These are phyloP conservation scores for Penicillium sp. DNA, from an alignment of 2,329 filamentous ascomycete genomes.

Conservation along the genomic window DNA sequence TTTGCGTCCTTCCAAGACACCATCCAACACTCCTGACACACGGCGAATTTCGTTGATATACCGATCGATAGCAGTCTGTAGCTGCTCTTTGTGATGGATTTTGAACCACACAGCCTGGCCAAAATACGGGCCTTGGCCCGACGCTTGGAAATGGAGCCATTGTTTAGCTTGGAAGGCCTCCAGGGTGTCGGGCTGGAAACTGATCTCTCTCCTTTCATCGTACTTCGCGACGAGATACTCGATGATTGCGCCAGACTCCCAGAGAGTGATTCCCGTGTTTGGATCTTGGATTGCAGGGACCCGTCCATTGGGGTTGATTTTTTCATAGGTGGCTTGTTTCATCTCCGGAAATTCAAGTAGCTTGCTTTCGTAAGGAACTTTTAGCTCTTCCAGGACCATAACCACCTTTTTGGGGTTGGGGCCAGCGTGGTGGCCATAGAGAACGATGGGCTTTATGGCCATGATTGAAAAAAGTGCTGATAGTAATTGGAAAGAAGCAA, in stretches of 20 bases:
- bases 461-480: too few relatives aligned
- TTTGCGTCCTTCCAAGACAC: conserved; percentile 26
- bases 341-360: conserved; percentile 14
- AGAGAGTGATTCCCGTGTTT: conserved; percentile 42
- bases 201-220: conserved; percentile 42
- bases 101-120: conserved; percentile 51
- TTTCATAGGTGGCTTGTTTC: conserved; percentile 30
- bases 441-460: too few relatives aligned
- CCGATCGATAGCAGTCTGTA: conserved; percentile 47
- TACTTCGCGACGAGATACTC: conserved; percentile 49
- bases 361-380: conserved; percentile 29
- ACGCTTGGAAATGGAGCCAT: conserved; percentile 49
- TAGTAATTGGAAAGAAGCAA: too few relatives aligned
- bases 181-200: conserved; percentile 33
- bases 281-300: conserved; percentile 38
- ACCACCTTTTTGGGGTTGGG: conserved; percentile 37
- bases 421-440: conserved; percentile 5
- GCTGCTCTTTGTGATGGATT: conserved; percentile 43
- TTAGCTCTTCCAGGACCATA: conserved; percentile 35
- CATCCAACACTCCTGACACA: conserved; percentile 47
- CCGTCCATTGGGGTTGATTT: conserved; percentile 37
- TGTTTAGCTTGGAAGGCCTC: conserved; percentile 44
- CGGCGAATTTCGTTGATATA: conserved; percentile 49
- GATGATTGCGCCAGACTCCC: conserved; percentile 49
- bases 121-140: conserved; percentile 53